phyloP scores from a whole-genome alignment of 306 rosid genomes.

The Sophora flavescens region DNA sequence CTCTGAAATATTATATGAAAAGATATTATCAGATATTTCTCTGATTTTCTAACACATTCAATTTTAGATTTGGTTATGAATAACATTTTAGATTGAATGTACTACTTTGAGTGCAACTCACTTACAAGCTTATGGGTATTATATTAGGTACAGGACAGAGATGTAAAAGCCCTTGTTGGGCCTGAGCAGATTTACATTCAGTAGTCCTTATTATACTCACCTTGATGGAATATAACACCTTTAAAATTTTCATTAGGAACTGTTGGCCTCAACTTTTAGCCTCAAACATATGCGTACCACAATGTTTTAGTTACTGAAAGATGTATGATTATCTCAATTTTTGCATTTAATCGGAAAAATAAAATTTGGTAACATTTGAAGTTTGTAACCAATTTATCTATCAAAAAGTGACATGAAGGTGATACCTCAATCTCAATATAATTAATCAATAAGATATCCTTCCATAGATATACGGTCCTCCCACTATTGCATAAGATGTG shows the following conservation, averaged over 20 bases:
- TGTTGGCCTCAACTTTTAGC: conserved; percentile 6
- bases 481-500: conserved; percentile 45
- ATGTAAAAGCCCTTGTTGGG: conserved; percentile 55
- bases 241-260: conserved; percentile 34
- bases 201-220: conserved; percentile 46
- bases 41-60: too few species aligned
- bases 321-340: conserved; percentile 11
- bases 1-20: too few species aligned
- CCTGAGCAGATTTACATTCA: conserved; percentile 50
- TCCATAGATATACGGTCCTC: conserved; percentile 15
- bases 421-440: conserved; percentile 22
- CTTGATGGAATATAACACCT: conserved; percentile 65
- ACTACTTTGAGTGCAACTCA: conserved; percentile 77
- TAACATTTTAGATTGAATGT: conserved; percentile 42
- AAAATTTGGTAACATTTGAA: conserved; percentile 22
- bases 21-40: too few species aligned
- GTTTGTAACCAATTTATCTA: background rate
- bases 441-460: conserved; percentile 22
- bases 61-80: conserved; percentile 38
- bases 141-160: conserved; percentile 79
- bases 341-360: conserved; percentile 27
- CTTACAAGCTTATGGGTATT: conserved; percentile 61
- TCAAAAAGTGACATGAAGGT: conserved; percentile 34
- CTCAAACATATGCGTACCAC: conserved; percentile 7
- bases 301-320: conserved; percentile 28